Evolutionary conservation across 805 yeast species (phyloP), one percentile per base, ranked within the genome.

Genomic region (Candida sakaeoensis): DNA sequence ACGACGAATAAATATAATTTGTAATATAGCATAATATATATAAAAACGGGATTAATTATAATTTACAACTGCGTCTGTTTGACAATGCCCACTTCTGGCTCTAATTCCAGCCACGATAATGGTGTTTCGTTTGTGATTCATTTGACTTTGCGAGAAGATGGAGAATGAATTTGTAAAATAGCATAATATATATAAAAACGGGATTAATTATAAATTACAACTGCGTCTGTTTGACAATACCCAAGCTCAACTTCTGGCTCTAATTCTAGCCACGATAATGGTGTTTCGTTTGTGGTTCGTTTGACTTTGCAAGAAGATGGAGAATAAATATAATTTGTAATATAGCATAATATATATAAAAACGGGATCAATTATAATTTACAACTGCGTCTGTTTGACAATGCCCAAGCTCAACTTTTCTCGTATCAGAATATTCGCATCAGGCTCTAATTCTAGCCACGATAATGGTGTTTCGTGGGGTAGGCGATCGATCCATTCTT

Each of bases 231-330:
- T 34, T 26, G 8, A 52, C 44, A 13, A 57, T 47, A 7, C 37
- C 38, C 32, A 42, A 42, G 2, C 56, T 60, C 33, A 54, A 52
- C 17, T 44, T 48, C 25, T 5, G 58, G 65, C 5, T 65, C 60
- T 17, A 80, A 53, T 0, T 75, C 80, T 13, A 79, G 51, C 84
- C 85, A 80, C 1, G 60, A 50, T 32, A 79, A 60, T 1, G 82
- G 76, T 32, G 71, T 69, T 4, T 60, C 44, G n/a, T 66, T n/a
- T n/a, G n/a, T n/a, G n/a, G n/a, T n/a, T n/a, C n/a, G n/a, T n/a
- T n/a, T n/a, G n/a, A n/a, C n/a, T n/a, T n/a, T n/a, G n/a, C n/a
- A n/a, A n/a, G n/a, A n/a, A n/a, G n/a, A n/a, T n/a, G n/a, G n/a
- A n/a, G n/a, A n/a, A n/a, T n/a, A n/a, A n/a, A n/a, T n/a, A n/a